Conservation (phyloP, 495 filamentous ascomycete species). For the Ascodesmis nigricans region DNA sequence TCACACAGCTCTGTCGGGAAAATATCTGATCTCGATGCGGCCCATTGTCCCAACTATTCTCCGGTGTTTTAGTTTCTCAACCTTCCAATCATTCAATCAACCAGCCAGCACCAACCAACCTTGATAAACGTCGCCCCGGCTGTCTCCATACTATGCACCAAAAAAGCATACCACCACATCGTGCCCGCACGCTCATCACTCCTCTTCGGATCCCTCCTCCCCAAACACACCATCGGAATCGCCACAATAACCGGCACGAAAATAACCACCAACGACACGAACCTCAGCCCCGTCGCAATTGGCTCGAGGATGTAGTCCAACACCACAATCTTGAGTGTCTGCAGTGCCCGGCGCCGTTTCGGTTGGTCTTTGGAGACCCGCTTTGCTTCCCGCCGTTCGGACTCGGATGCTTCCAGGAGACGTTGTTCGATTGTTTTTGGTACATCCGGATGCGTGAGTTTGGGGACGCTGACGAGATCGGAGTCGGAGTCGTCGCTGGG, state of each 20-base stretch:
- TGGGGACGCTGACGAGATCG: too few relatives aligned
- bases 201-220: constrained; percentile 32
- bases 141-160: constrained; percentile 76
- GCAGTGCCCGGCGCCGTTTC: constrained; percentile 4
- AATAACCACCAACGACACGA: constrained; percentile 63
- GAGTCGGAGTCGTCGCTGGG: too few relatives aligned
- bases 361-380: constrained; percentile 6
- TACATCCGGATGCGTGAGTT: too few relatives aligned
- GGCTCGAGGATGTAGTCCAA: constrained; percentile 37
- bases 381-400: constrained; percentile 6
- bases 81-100: too few relatives aligned
- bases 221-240: constrained; percentile 64
- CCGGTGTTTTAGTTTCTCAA: constrained; percentile 2
- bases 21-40: constrained; percentile 87
- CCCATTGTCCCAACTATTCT: constrained; percentile 87
- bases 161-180: constrained; percentile 84
- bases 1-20: constrained; percentile 87
- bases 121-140: constrained; percentile 97
- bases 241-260: constrained; percentile 75
- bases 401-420: constrained; percentile 19
- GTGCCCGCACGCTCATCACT: constrained; percentile 56
- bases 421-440: constrained; percentile 16
- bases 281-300: constrained; percentile 64
- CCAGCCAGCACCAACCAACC: too few relatives aligned
- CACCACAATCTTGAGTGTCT: constrained; percentile 5